Base-by-base conservation (phyloP, 2,329 filamentous ascomycete genomes). In the Pseudogymnoascus verrucosus region DNA sequence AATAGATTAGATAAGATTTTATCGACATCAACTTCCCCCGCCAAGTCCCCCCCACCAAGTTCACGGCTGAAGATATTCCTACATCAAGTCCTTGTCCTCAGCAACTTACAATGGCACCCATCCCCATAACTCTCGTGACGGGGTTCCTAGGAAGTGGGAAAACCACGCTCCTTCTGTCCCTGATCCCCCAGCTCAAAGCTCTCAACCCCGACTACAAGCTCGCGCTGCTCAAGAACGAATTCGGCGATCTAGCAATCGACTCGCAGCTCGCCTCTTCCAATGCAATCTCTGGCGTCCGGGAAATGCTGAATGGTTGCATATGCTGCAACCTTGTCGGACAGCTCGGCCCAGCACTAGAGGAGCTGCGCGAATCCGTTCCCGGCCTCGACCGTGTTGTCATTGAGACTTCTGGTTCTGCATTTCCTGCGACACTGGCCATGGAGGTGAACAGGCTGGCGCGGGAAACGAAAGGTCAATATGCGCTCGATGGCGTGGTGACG, bases 281-380 rank as follows among this genome's bases (percentile, higher is more conserved):
- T 60, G 87, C 93, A 67, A 92, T 99, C 69, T 89, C 91, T 0
- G 93, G 92, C 63, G 93, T 96, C 4, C 89, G 90, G 70, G 95
- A 99, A 76, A 83, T 99, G 1, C 87, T 99, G 62, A 96, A 96
- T 75, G 95, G 93, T 68, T 98, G 95, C 78, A 98, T 99, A 76
- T 99, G 95, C 84, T 99, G 95, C 80, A 98, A 98, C 74, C 88
- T 98, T 26, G 93, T 99, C 65, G 95, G 95, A 14, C 91, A 96
- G 75, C 85, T 99, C 6, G 85, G 86, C 65, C 86, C 89, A 59
- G 93, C 93, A 1, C 86, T 99, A 16, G 78, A 83, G 47, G 87
- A 95, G 72, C 86, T 99, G 42, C 83, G 84, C 61, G 75, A 78
- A 23, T 75, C 74, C 12, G 75, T 80, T 36, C 70, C 5, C 4